These are phyloP conservation scores for Paracamarosporium sp. DNA, from an alignment of 2,329 filamentous ascomycete species.

Conservation along the genomic window DNA sequence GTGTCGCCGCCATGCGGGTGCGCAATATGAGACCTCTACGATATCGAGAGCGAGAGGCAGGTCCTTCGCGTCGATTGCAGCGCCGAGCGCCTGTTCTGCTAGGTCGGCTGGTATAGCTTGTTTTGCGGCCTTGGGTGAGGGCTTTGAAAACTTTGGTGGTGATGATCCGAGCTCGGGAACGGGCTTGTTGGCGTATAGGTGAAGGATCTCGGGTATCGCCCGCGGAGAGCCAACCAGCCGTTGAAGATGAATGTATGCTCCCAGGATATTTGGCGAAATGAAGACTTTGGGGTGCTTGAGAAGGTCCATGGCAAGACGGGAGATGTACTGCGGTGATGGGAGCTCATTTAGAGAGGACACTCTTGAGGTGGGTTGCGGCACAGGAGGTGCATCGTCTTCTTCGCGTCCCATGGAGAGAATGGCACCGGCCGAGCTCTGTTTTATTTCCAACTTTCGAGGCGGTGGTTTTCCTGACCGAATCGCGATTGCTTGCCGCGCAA, in stretches of 20 bases:
- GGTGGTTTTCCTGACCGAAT: constrained; percentile 34
- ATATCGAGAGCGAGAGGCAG: constrained; percentile 79
- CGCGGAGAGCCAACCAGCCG: constrained; percentile 74
- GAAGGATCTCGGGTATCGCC: constrained; percentile 79
- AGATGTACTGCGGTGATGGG: constrained; percentile 50
- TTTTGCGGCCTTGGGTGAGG: constrained; percentile 71
- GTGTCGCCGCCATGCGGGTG: constrained; percentile 69
- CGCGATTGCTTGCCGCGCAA: constrained; percentile 35
- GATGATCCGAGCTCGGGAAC: constrained; percentile 67
- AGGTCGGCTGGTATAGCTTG: constrained; percentile 75
- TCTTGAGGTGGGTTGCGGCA: constrained; percentile 14
- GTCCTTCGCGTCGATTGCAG: constrained; percentile 80
- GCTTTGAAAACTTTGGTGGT: constrained; percentile 47
- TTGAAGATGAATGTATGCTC: constrained; percentile 78
- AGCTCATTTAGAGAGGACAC: constrained; percentile 28
- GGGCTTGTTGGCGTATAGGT: constrained; percentile 84
- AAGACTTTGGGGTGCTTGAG: constrained; percentile 78
- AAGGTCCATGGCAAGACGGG: constrained; percentile 69
- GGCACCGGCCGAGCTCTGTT: constrained; percentile 42
- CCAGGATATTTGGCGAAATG: constrained; percentile 76
- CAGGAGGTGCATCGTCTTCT: constrained; percentile 13
- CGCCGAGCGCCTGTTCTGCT: constrained; percentile 76
- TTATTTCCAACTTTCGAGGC: constrained; percentile 27
- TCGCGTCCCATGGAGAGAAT: constrained; percentile 40
- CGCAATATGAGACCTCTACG: constrained; percentile 72